Evolutionary conservation across 1,284 basidiomycete species (phyloP).

Genomic region (Anthracocystis setariae): DNA sequence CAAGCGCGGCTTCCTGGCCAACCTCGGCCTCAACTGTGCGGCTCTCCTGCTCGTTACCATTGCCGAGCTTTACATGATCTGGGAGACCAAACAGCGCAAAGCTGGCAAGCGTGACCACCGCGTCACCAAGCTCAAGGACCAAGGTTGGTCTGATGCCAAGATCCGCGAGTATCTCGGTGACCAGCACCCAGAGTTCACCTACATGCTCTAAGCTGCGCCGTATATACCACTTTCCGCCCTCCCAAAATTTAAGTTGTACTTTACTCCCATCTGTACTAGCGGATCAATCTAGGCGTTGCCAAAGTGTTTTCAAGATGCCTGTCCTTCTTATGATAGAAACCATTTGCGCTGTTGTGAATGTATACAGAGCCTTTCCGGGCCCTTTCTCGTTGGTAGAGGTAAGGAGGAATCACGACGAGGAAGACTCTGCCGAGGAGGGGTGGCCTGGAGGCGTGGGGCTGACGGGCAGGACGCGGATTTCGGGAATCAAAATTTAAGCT

Average conservation of each 20-base stretch:
- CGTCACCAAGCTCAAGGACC: slow-evolving; percentile 38
- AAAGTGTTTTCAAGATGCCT: too few species aligned
- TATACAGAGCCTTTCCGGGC: too few species aligned
- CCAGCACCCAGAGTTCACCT: slow-evolving; percentile 54
- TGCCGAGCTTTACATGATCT: slow-evolving; percentile 51
- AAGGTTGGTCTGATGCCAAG: slow-evolving; percentile 46
- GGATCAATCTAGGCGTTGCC: not conserved
- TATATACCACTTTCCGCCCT: slow-evolving; percentile 6
- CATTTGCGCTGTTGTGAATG: too few species aligned
- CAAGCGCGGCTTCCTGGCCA: slow-evolving; percentile 51
- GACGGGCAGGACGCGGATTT: not conserved
- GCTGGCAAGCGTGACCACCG: slow-evolving; percentile 50
- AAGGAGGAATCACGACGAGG: too few species aligned
- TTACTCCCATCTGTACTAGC: not conserved
- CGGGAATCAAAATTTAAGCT: slow-evolving; percentile 2
- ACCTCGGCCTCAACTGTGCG: slow-evolving; percentile 44
- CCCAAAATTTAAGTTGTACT: not conserved
- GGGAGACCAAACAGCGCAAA: slow-evolving; percentile 47
- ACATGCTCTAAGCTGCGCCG: slow-evolving; percentile 31
- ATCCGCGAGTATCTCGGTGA: slow-evolving; percentile 60
- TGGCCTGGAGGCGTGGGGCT: too few species aligned
- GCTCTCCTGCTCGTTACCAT: slow-evolving; percentile 39
- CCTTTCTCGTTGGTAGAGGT: too few species aligned
- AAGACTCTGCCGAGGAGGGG: too few species aligned
- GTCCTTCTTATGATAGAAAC: too few species aligned